Evolutionary conservation across 257 asterid genomes (phyloP).

Genomic region (Leonotis leonurus): DNA sequence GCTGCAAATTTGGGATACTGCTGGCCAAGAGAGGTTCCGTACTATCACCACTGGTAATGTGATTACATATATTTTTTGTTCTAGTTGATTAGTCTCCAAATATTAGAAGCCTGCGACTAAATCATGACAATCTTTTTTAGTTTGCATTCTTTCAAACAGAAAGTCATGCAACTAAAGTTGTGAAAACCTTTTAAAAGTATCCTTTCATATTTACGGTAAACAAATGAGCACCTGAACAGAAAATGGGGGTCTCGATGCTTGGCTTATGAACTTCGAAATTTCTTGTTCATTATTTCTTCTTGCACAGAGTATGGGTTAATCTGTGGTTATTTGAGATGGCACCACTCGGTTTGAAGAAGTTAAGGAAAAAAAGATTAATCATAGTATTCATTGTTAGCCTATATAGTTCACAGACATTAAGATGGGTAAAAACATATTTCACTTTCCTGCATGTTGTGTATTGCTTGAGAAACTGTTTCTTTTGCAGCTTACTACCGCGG

Average conservation of each 20-base stretch:
- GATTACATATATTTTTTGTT: not conserved
- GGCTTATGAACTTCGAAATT: not conserved
- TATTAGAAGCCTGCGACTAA: not conserved
- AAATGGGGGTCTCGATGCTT: not conserved
- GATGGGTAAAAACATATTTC: not conserved
- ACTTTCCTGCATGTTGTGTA: not conserved
- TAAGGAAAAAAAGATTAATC: not conserved
- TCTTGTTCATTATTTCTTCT: not conserved
- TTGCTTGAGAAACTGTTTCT: slow-evolving; percentile 8
- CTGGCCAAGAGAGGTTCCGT: slow-evolving; percentile 65
- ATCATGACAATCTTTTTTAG: not conserved
- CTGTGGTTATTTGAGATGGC: not conserved
- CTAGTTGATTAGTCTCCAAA: not conserved
- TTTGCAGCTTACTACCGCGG: slow-evolving; percentile 68
- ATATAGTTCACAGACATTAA: not conserved
- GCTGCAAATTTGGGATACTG: slow-evolving; percentile 68
- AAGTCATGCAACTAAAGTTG: not conserved
- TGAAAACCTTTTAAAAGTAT: not conserved
- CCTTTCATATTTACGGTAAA: not conserved
- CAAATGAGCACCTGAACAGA: not conserved
- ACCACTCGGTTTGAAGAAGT: not conserved
- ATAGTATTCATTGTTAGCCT: no score
- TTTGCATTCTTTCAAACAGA: not conserved
- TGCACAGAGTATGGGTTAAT: not conserved
- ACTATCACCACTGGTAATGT: slow-evolving; percentile 56